A percentile compares a stretch with the other conserved stretches of the same genome.
Conservation (phyloP, 2,329 filamentous ascomycete genomes). For the Microsporum ferrugineum region DNA sequence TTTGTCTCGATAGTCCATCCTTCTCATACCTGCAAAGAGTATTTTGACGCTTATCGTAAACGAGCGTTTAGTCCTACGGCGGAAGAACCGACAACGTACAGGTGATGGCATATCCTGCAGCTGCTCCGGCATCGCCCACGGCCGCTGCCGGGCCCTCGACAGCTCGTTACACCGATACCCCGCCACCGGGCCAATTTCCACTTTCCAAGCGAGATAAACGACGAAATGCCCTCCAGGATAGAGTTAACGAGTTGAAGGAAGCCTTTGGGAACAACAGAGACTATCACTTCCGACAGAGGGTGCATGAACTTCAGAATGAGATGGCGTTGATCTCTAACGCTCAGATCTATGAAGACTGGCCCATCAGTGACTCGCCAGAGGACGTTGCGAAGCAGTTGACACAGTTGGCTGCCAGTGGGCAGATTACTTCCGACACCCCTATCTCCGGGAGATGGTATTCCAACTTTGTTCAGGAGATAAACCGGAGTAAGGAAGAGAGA, state of each 20-base stretch:
- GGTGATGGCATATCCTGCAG: constrained; percentile 11
- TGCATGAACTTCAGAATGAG: constrained; percentile 84
- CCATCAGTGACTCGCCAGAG: constrained; percentile 54
- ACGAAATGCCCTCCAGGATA: constrained; percentile 68
- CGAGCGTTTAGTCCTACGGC: not conserved
- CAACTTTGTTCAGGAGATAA: constrained; percentile 74
- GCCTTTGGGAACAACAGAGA: constrained; percentile 73
- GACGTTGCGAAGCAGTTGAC: constrained; percentile 55
- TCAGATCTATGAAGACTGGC: constrained; percentile 62
- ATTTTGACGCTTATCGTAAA: not conserved
- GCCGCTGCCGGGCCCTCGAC: constrained; percentile 8
- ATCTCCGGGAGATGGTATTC: constrained; percentile 69
- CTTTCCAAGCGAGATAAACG: constrained; percentile 83
- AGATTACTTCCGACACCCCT: constrained; percentile 57
- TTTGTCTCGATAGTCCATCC: not conserved
- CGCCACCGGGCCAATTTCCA: constrained; percentile 26
- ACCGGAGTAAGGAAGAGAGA: constrained; percentile 75
- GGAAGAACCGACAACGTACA: not conserved
- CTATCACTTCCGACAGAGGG: constrained; percentile 72
- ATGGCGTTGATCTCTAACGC: constrained; percentile 76
- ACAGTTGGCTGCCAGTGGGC: constrained; percentile 45
- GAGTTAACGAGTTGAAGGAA: constrained; percentile 61
- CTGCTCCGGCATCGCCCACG: constrained; percentile 8
- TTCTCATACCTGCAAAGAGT: not conserved
- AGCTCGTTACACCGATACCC: constrained; percentile 6